A percentile compares a stretch with the other conserved stretches of the same genome.
These are phyloP conservation scores for Sporothrix protearum DNA, from an alignment of 2,329 filamentous ascomycete genomes.

Conservation along the genomic window DNA sequence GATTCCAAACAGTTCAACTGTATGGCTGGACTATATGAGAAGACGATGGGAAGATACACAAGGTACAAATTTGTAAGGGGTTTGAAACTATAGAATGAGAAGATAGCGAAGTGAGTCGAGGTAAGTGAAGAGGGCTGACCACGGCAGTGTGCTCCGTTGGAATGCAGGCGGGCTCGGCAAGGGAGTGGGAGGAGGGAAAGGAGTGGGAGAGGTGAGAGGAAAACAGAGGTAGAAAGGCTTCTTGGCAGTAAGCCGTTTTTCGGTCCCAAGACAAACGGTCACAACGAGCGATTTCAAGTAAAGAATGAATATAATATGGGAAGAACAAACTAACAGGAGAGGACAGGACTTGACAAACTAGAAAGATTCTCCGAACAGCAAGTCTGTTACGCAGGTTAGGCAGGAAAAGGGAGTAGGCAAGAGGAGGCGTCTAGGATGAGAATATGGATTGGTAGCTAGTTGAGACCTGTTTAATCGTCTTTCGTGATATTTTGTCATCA, in stretches of 20 bases:
- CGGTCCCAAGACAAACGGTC: neutral
- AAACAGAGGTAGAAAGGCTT: neutral
- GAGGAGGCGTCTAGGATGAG: neutral
- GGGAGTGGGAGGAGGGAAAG: neutral
- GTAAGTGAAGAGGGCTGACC: neutral
- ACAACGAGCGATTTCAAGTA: neutral
- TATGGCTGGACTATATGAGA: neutral
- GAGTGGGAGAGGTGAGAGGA: neutral
- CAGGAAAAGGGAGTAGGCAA: neutral
- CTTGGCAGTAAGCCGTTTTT: neutral
- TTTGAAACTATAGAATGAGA: neutral
- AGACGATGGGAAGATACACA: neutral
- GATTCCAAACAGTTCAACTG: neutral
- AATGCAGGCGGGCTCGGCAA: neutral
- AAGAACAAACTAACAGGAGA: neutral
- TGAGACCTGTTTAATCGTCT: neutral
- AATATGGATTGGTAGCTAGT: neutral
- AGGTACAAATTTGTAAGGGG: neutral
- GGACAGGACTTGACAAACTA: neutral
- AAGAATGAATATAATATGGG: neutral
- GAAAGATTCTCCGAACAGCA: neutral
- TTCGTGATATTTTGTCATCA: slow-evolving; percentile 12
- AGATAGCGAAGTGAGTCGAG: neutral
- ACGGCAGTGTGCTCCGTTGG: neutral
- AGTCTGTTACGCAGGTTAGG: neutral